Conservation (phyloP, 192 early-diverging fungal species). For the Backusella mclennaniae region DNA sequence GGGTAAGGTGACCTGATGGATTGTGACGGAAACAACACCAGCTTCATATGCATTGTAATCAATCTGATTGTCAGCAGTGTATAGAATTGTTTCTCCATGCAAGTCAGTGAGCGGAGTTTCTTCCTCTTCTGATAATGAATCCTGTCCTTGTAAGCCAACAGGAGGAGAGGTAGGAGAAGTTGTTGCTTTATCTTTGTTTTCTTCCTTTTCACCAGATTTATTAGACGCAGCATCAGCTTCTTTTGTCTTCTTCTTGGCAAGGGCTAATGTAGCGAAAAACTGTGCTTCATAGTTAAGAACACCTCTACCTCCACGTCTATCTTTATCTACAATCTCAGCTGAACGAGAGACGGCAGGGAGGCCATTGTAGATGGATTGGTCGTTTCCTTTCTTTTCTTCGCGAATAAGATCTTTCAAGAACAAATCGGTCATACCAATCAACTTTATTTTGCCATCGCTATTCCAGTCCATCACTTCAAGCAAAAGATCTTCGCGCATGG, state of each 20-base stretch:
- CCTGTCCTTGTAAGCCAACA: neutral
- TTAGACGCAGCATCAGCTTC: neutral
- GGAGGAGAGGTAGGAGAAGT: neutral
- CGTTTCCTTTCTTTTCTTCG: conserved; percentile 35
- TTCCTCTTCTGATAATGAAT: neutral
- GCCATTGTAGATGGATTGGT: conserved; percentile 29
- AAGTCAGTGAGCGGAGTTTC: conserved; percentile 20
- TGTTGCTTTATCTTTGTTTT: neutral
- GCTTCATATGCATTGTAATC: conserved; percentile 37
- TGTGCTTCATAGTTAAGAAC: neutral
- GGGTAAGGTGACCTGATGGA: conserved; percentile 41
- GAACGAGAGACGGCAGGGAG: neutral
- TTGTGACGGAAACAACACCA: conserved; percentile 51
- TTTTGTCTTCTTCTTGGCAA: neutral
- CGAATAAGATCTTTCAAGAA: conserved; percentile 58
- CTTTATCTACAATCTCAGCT: neutral
- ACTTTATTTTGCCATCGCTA: conserved; percentile 77
- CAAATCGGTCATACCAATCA: conserved; percentile 70
- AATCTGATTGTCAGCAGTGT: conserved; percentile 19
- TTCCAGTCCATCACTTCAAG: conserved; percentile 89
- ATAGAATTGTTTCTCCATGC: conserved; percentile 34
- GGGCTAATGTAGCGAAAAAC: conserved; percentile 13
- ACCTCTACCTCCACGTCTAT: conserved; percentile 5
- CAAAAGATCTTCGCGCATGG: conserved; percentile 66
- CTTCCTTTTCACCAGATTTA: neutral